Percentiles rank a stretch among this genome's conserved stretches.
These are phyloP conservation scores for Mucor piriformis DNA, from an alignment of 371 early-diverging fungal genomes.

Conservation along the genomic window DNA sequence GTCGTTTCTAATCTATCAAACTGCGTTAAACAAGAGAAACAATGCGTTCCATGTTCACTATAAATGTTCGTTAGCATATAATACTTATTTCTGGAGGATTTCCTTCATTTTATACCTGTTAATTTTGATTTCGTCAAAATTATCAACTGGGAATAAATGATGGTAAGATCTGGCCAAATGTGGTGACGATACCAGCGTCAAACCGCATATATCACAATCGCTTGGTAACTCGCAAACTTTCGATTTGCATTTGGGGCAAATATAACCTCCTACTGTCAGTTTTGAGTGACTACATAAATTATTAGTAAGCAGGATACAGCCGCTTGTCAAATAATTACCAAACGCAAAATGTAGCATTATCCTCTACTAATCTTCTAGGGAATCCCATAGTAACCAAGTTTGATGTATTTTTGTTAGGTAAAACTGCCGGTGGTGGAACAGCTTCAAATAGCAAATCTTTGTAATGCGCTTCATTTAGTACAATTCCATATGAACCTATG, in stretches of 20 bases:
- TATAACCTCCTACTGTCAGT: constrained; percentile 77
- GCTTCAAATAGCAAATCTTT: constrained; percentile 78
- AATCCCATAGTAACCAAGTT: constrained; percentile 93
- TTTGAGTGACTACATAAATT: constrained; percentile 68
- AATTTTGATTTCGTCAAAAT: constrained; percentile 60
- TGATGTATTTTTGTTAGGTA: constrained; percentile 60
- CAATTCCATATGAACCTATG: constrained; percentile 82
- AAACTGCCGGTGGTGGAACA: constrained; percentile 83
- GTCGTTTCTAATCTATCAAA: constrained; percentile 43
- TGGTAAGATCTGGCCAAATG: constrained; percentile 95
- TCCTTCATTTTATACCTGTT: constrained; percentile 26
- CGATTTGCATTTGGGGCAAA: constrained; percentile 86
- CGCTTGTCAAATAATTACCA: constrained; percentile 59
- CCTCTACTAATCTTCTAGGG: constrained; percentile 64
- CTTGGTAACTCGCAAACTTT: constrained; percentile 90
- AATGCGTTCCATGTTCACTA: constrained; percentile 35
- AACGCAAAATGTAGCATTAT: constrained; percentile 76
- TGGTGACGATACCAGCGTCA: constrained; percentile 91
- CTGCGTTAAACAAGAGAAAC: constrained; percentile 47
- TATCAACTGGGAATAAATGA: constrained; percentile 90
- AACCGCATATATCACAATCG: constrained; percentile 91
- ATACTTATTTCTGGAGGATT: neutral
- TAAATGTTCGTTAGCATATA: neutral
- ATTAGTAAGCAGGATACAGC: constrained; percentile 64
- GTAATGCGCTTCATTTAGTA: constrained; percentile 82